A percentile compares a stretch with the other conserved stretches of the same genome.
phyloP scores from a whole-genome alignment of 106 monocot genomes.

The Dioscorea alata region DNA sequence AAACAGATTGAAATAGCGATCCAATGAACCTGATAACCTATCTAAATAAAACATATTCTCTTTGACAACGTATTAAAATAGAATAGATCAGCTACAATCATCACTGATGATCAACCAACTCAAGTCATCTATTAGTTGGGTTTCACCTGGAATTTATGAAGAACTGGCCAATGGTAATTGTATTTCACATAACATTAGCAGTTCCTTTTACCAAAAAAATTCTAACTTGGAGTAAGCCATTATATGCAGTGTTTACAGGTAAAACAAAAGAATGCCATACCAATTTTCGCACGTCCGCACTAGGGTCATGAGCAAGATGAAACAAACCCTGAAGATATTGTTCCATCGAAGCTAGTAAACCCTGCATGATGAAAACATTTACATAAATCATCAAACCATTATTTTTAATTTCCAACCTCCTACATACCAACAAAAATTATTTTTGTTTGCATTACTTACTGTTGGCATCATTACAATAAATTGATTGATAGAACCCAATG shows the following conservation, averaged over 20 bases:
- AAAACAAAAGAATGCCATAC: slow-evolving; percentile 22
- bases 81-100: too few species aligned
- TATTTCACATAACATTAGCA: too few species aligned
- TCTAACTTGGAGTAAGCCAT: too few species aligned
- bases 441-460: slow-evolving; percentile 38
- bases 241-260: too few species aligned
- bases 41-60: too few species aligned
- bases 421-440: background rate
- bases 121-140: background rate
- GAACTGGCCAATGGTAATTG: too few species aligned
- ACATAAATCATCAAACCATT: background rate
- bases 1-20: too few species aligned
- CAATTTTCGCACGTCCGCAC: slow-evolving; percentile 91
- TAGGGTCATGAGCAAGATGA: slow-evolving; percentile 68
- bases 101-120: background rate
- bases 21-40: too few species aligned
- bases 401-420: background rate
- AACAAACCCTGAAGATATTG: slow-evolving; percentile 95
- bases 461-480: slow-evolving; percentile 86
- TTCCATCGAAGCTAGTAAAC: slow-evolving; percentile 84
- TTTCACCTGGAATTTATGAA: too few species aligned
- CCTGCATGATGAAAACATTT: slow-evolving; percentile 37
- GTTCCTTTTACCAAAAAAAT: too few species aligned
- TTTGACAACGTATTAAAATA: too few species aligned
- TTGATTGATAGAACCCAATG: slow-evolving; percentile 91